Evolutionary conservation across 2,329 filamentous ascomycete species (phyloP), one percentile per base, ranked within the genome.

Genomic region (Nemania sp.): DNA sequence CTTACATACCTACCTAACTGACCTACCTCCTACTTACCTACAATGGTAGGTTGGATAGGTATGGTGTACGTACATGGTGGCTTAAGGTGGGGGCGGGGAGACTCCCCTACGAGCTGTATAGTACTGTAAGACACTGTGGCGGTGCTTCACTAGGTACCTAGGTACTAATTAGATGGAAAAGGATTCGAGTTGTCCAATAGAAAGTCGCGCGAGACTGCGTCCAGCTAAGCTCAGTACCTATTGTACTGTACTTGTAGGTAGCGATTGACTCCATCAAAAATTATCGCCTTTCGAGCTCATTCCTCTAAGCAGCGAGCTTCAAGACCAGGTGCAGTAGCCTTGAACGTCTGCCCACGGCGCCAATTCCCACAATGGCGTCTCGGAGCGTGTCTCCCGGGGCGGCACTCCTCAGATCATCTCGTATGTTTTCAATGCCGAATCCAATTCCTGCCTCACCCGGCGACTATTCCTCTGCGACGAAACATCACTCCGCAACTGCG

Each of bases 341-440:
- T 62, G 63, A 64, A 47, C 53, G 27, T 59, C 56, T 49, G 63
- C 59, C 26, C 38, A 55, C 65, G 69, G 71, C 74, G 70, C 63
- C 57, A 57, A 62, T 57, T 58, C 65, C 57, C 41, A 72, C 18
- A 41, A 77, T 77, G 75, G 72, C 73, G 53, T 67, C 72, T 57
- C 73, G 76, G 72, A 77, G 73, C 67, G 76, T 89, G 75, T 89
- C 89, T 72, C 89, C 89, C 65, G 89, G 89, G 77, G 89, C 84
- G 71, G 85, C 87, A 74, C 87, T 98, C 73, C 87, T 98, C 77
- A 91, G 95, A 79, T 89, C 90, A 68, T 98, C 95, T 67, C 92
- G 95, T 73, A 87, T 98, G 74, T 98, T 98, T 82, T 92, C 94
- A 26, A 85, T 98, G 64, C 94, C 95, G 15, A 86, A 89, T 66